Base-by-base conservation (phyloP, 139 green algal species). In the Parachlorella kessleri region DNA sequence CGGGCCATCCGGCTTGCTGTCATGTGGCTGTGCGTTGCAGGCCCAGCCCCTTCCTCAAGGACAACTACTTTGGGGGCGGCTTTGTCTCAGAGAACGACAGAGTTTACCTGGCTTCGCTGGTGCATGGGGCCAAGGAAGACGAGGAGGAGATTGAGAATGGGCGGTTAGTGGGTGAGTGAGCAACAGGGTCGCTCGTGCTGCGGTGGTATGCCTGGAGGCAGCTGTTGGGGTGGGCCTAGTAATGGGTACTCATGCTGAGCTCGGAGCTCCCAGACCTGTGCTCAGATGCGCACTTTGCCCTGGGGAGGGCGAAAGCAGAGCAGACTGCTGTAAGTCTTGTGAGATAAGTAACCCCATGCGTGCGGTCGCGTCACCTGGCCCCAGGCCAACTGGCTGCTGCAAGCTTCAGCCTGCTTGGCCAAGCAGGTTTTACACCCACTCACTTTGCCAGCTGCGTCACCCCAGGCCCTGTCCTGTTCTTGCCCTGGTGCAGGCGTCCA, bases 41-140 rank as follows among this genome's bases (percentile, higher is more conserved):
- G 28, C 64, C 66, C 6, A 81, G 69, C 18, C 82, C 82, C 23
- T 87, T 87, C 36, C 33, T 83, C 6, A 26, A 10, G 14, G 30
- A 81, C 64, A 78, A 84, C 75, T 87, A 87, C 70, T 73, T 75
- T 35, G 82, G 82, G 10, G 82, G 82, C 63, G 82, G 82, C 2
- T 87, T 87, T 30, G 48, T 59, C 14, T 59, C 48, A 28, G 48
- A 59, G 14, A 18, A 18, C 48, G 48, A 59, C 48, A 59, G 48
- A 18, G 48, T 59, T 14, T 59, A 28, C 48, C 48, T 59, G 48
- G 48, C 48, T 14, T 59, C 48, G 14, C 14, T 59, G 48, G 48
- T 59, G 14, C 48, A 59, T 59, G 48, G 14, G 48, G 48, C n/a
- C n/a, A n/a, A n/a, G n/a, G n/a, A n/a, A n/a, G n/a, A n/a, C n/a